A percentile compares a stretch with the other conserved stretches of the same genome.
Evolutionary conservation across 2,329 filamentous ascomycete species (phyloP).

Genomic region (Rhinocladiella mackenziei): DNA sequence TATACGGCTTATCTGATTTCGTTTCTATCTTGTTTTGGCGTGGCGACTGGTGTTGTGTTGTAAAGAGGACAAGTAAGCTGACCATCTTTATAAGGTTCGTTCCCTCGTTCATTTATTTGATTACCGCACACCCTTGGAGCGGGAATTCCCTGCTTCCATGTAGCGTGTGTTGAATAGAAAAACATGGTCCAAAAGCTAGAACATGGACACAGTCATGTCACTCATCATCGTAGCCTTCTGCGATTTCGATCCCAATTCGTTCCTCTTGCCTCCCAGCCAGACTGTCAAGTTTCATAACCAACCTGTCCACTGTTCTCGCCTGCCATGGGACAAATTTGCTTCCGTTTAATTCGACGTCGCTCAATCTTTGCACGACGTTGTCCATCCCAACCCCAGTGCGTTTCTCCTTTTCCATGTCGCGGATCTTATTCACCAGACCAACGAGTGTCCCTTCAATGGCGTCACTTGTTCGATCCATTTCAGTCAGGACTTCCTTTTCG

Average conservation of each 20-base stretch:
- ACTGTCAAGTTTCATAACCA: slow-evolving; percentile 87
- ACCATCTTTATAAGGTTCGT: too few relatives aligned
- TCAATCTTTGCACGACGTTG: slow-evolving; percentile 53
- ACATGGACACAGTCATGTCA: slow-evolving; percentile 4
- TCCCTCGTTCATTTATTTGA: too few relatives aligned
- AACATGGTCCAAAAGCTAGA: too few relatives aligned
- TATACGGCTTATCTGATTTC: slow-evolving; percentile 30
- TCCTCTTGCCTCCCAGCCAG: slow-evolving; percentile 19
- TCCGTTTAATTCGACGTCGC: slow-evolving; percentile 57
- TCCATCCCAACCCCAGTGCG: slow-evolving; percentile 53
- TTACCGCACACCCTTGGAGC: too few relatives aligned
- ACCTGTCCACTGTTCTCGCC: slow-evolving; percentile 73
- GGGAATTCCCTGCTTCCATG: too few relatives aligned
- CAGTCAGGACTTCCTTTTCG: slow-evolving; percentile 62
- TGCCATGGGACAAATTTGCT: slow-evolving; percentile 60
- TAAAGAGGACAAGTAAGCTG: too few relatives aligned
- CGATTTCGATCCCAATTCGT: slow-evolving; percentile 6
- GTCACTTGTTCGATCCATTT: slow-evolving; percentile 61
- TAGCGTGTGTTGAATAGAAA: too few relatives aligned
- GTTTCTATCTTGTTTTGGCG: neutral
- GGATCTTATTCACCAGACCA: slow-evolving; percentile 19
- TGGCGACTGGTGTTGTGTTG: too few relatives aligned
- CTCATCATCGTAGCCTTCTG: slow-evolving; percentile 19
- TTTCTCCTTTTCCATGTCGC: slow-evolving; percentile 22
- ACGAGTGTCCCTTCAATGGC: slow-evolving; percentile 64